These are phyloP conservation scores for Lachancea thermotolerans DNA, from an alignment of 805 yeast species.

Conservation along the genomic window DNA sequence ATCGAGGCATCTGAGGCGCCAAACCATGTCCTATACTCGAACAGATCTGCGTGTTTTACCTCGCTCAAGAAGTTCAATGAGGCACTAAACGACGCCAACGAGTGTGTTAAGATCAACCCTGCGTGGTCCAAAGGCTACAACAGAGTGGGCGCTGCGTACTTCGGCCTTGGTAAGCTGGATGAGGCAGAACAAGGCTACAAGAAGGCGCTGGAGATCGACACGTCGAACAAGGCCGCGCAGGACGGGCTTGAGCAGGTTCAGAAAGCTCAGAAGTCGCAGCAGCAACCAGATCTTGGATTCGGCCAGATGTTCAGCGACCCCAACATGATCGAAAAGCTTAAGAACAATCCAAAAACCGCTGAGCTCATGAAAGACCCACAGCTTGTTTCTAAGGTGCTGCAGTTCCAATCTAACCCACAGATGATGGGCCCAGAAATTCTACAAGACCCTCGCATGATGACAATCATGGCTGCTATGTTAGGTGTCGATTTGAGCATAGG, in stretches of 20 bases:
- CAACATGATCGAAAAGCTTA: conserved; percentile 63
- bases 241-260: conserved; percentile 71
- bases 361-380: conserved; percentile 83
- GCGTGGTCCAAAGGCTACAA: conserved; percentile 94
- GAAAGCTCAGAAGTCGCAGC: conserved; percentile 45
- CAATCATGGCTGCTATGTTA: conserved; percentile 75
- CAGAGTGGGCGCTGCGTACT: conserved; percentile 88
- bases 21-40: conserved; percentile 88
- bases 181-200: conserved; percentile 66
- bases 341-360: conserved; percentile 78
- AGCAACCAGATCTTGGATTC: conserved; percentile 65
- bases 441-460: conserved; percentile 81
- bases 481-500: conserved; percentile 66
- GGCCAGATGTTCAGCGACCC: conserved; percentile 79
- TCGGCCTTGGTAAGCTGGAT: conserved; percentile 75
- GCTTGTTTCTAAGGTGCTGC: conserved; percentile 58
- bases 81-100: conserved; percentile 80
- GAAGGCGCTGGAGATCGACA: conserved; percentile 76
- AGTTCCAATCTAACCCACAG: conserved; percentile 64
- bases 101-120: conserved; percentile 73
- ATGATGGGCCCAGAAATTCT: conserved; percentile 63
- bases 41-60: conserved; percentile 88
- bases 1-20: conserved; percentile 76
- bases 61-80: conserved; percentile 64
- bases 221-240: conserved; percentile 77